Evolutionary conservation across 352 stramenopile genomes (phyloP).

Genomic region (Globisporangium paroecandrum): DNA sequence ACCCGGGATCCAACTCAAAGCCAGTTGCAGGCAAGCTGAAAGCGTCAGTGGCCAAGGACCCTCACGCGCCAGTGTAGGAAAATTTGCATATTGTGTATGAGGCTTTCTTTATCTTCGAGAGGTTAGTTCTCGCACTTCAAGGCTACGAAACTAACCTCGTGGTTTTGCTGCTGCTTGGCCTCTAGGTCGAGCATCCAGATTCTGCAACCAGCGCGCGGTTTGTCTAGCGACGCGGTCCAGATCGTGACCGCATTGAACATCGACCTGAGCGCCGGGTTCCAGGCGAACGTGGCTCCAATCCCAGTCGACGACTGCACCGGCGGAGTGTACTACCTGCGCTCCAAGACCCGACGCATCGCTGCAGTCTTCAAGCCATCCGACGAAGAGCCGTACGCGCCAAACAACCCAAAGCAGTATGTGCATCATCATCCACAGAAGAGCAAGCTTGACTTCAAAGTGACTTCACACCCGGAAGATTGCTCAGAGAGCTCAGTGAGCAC

Average conservation of each 20-base stretch:
- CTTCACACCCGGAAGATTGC: background rate
- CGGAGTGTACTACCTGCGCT: slow-evolving; percentile 60
- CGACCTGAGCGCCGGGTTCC: slow-evolving; percentile 34
- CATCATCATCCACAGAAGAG: background rate
- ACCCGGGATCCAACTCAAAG: background rate
- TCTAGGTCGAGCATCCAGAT: background rate
- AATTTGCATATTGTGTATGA: background rate
- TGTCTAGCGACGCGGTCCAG: background rate
- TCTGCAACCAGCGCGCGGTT: background rate
- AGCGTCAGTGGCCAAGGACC: background rate
- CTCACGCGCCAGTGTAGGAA: slow-evolving; percentile 1
- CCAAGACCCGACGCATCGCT: slow-evolving; percentile 34
- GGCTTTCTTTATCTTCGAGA: background rate
- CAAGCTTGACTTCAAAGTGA: background rate
- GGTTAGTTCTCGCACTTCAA: too few relatives aligned
- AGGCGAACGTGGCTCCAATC: slow-evolving; percentile 31
- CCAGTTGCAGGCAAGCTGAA: background rate
- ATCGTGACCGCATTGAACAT: slow-evolving; percentile 23
- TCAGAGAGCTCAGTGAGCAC: background rate
- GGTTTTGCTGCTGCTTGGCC: background rate
- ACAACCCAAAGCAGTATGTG: slow-evolving; percentile 54
- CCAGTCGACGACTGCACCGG: slow-evolving; percentile 60
- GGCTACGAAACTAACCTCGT: background rate
- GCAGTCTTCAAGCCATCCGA: slow-evolving; percentile 66
- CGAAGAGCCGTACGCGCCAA: slow-evolving; percentile 58